Conservation (phyloP, 495 filamentous ascomycete genomes). For the Hypoxylon perforatum region DNA sequence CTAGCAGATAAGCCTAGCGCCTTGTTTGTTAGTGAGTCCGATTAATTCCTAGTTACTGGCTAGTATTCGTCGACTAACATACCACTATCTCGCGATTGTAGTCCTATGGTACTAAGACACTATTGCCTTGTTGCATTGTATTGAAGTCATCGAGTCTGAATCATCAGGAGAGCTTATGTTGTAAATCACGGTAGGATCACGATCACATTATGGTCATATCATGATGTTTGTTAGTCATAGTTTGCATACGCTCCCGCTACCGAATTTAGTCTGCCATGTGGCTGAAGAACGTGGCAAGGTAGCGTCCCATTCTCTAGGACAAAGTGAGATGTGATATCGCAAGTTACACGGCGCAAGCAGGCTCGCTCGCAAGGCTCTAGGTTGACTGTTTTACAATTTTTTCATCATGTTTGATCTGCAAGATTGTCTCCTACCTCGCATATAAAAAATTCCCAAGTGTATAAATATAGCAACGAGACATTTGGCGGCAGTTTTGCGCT, state of each 20-base stretch:
- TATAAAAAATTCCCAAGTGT: neutral
- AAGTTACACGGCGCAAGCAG: neutral
- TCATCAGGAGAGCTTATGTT: conserved; percentile 13
- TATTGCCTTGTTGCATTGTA: neutral
- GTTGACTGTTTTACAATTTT: neutral
- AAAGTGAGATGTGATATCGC: neutral
- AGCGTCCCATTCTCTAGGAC: neutral
- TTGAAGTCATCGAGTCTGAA: neutral
- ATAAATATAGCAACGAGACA: neutral
- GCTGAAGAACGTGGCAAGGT: neutral
- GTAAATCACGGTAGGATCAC: conserved; percentile 17
- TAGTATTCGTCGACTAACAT: conserved; percentile 5
- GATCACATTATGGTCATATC: conserved; percentile 18
- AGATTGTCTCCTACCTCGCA: conserved; percentile 2
- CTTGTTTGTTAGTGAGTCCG: conserved; percentile 1
- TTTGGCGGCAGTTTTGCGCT: conserved; percentile 9
- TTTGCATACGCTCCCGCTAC: neutral
- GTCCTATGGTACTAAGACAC: neutral
- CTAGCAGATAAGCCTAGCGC: neutral
- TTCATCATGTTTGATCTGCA: neutral
- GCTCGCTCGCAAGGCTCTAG: conserved; percentile 2
- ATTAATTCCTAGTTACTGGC: neutral
- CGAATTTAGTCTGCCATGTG: neutral
- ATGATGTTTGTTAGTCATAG: neutral
- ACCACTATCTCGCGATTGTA: conserved; percentile 26